Evolutionary conservation across 2,329 filamentous ascomycete genomes (phyloP).

Genomic region (Penicillium crustosum): DNA sequence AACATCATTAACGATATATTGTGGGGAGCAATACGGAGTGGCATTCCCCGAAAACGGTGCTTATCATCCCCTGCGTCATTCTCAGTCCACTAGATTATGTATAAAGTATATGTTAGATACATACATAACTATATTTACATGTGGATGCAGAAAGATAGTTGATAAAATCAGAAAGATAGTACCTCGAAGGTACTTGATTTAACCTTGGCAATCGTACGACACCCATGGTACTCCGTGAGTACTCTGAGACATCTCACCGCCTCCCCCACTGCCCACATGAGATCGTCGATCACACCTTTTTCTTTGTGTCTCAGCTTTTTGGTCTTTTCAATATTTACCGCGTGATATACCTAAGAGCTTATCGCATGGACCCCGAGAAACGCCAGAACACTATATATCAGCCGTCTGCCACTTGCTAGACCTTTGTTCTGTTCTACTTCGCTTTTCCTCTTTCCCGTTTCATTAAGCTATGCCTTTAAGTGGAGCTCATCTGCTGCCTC

Average conservation of each 20-base stretch:
- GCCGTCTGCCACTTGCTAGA: not conserved
- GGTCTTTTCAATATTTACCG: not conserved
- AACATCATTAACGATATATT: not conserved
- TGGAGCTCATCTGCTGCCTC: slow-evolving; percentile 7
- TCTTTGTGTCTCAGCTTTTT: not conserved
- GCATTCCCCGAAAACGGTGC: slow-evolving; percentile 7
- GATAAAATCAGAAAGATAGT: slow-evolving; percentile 3
- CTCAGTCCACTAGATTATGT: no score
- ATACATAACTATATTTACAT: not conserved
- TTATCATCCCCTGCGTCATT: slow-evolving; percentile 2
- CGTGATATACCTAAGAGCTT: slow-evolving; percentile 5
- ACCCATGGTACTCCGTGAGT: not conserved
- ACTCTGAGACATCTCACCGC: not conserved
- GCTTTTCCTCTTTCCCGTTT: not conserved
- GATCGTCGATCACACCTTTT: slow-evolving; percentile 8
- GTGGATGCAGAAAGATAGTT: not conserved
- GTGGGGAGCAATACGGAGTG: no score
- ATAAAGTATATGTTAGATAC: no score
- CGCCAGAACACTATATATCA: not conserved
- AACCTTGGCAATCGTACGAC: not conserved
- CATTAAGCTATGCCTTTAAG: slow-evolving; percentile 15
- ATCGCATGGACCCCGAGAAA: not conserved
- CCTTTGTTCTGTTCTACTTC: not conserved
- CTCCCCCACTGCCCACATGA: slow-evolving; percentile 11
- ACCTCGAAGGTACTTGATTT: not conserved